phyloP scores from a whole-genome alignment of 208 protist species.

The Vickermania spadyakhi region DNA sequence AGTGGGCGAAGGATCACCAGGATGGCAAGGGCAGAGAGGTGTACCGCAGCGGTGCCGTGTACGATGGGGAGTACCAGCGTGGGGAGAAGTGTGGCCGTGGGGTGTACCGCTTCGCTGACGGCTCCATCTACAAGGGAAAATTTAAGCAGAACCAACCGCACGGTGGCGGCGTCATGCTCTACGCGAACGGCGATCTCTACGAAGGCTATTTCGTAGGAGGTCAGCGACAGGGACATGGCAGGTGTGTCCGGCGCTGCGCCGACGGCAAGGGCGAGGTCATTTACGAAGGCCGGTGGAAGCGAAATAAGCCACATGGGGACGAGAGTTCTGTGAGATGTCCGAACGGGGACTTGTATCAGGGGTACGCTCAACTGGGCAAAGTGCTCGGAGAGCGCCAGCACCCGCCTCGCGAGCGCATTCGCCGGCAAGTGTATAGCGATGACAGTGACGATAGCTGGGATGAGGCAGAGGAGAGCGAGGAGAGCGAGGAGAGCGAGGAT shows the following conservation, averaged over 20 bases:
- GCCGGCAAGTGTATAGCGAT: background rate
- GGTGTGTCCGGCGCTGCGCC: background rate
- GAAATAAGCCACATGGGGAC: background rate
- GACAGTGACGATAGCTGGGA: background rate
- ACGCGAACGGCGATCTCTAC: conserved; percentile 7
- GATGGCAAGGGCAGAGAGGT: background rate
- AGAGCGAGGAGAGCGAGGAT: too few species aligned
- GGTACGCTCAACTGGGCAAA: background rate
- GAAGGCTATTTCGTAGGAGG: conserved; percentile 11
- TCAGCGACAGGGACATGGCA: conserved; percentile 5
- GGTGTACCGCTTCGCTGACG: conserved; percentile 89
- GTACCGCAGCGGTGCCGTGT: background rate
- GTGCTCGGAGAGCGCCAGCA: background rate
- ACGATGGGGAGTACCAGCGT: background rate
- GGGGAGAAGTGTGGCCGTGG: conserved; percentile 48
- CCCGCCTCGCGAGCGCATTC: background rate
- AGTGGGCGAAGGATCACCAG: background rate
- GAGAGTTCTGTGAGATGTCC: background rate
- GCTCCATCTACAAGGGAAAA: conserved; percentile 27
- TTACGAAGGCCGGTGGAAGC: conserved; percentile 1
- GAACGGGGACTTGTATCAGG: background rate
- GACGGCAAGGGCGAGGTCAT: background rate
- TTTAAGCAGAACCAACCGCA: conserved; percentile 9
- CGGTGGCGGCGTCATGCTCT: conserved; percentile 6
- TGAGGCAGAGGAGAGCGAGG: background rate